Evolutionary conservation across 768 basidiomycete species (phyloP), one percentile per base, ranked within the genome.

Genomic region (Agrocybe chaxingu): DNA sequence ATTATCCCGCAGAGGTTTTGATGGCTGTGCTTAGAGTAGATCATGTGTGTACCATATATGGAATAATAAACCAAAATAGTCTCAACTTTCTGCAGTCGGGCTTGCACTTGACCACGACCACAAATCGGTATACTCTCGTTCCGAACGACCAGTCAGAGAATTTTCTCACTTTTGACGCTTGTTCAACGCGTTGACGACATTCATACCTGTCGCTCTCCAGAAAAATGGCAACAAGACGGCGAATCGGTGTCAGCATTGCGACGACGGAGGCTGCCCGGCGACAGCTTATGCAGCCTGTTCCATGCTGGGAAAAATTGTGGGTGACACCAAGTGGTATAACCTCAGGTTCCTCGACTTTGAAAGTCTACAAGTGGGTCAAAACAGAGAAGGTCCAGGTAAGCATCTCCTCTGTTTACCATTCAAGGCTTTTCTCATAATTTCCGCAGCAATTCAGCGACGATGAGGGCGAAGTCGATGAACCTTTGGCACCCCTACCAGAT

Each of bases 211-310:
- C 33, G 16, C 39, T 37, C 33, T 18, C n/a, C 30, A 47, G 45
- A 51, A 58, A 48, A 18, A 89, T 91, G 89, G 73, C 88, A 41
- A 86, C 84, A 30, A 77, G 81, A 66, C 76, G 88, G 57, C 82
- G 87, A 64, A 86, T 90, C 45, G 89, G 89, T 5, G 82, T 91
- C 54, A 87, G 83, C 60, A 74, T 76, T 18, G 85, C 87, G 42
- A 85, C 85, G 44, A 86, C 87, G 2, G 89, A 92, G 65, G 87
- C 87, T 42, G 88, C 89, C 32, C 78, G 89, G 35, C 79, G 89
- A 52, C 86, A 89, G 66, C 74, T 91, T n/a, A 90, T 92, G 86
- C 87, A 89, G 61, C 90, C 90, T 6, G 90, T 92, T n/a, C 80
- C 77, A 24, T 88, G 84, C 56, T 93, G 89, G 90, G 89, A 92